Evolutionary conservation across 2,329 filamentous ascomycete genomes (phyloP).

Genomic region (Colletotrichum agaves): DNA sequence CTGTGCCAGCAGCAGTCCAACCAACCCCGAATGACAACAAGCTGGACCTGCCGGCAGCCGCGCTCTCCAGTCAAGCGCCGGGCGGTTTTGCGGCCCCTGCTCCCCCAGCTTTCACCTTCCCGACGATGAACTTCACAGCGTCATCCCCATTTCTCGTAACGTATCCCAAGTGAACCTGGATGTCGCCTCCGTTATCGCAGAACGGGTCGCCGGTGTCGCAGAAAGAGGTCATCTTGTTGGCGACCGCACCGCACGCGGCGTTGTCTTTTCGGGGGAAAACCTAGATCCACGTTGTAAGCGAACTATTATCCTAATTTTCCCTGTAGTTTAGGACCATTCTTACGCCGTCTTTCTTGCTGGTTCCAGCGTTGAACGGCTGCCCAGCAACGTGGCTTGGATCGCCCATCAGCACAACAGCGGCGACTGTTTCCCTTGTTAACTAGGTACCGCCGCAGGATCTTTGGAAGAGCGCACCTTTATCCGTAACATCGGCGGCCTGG

Average conservation of each 20-base stretch:
- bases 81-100: background rate
- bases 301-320: background rate
- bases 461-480: constrained; percentile 40
- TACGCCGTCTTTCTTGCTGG: constrained; percentile 51
- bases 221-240: constrained; percentile 49
- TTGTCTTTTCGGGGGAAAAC: constrained; percentile 49
- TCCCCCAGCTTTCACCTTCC: constrained; percentile 34
- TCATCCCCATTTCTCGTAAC: constrained; percentile 47
- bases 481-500: constrained; percentile 42
- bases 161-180: constrained; percentile 49
- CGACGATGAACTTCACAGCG: constrained; percentile 48
- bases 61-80: background rate
- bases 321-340: constrained; percentile 29
- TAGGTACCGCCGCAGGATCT: background rate
- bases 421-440: constrained; percentile 43
- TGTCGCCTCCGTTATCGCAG: constrained; percentile 48
- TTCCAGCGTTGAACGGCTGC: constrained; percentile 49
- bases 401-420: constrained; percentile 53
- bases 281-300: constrained; percentile 38
- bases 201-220: constrained; percentile 55
- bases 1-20: background rate
- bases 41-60: background rate
- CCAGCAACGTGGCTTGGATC: constrained; percentile 53
- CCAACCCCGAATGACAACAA: background rate
- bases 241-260: constrained; percentile 48